phyloP scores from a whole-genome alignment of 805 yeast species.

The Torulaspora maleeae region DNA sequence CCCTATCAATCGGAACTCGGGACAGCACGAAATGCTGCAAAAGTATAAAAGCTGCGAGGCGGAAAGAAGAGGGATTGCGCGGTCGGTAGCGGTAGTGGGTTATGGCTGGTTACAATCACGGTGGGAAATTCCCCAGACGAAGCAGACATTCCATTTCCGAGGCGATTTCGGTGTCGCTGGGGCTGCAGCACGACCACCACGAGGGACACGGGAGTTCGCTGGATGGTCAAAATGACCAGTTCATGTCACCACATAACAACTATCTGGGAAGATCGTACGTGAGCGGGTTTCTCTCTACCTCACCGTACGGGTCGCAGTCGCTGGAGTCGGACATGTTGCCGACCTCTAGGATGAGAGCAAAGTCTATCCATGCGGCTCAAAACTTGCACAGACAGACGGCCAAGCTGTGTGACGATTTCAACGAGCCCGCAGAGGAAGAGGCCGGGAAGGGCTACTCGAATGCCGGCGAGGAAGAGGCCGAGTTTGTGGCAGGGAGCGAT shows the following conservation, averaged over 20 bases:
- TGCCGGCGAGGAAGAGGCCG: background rate
- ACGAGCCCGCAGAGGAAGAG: constrained; percentile 19
- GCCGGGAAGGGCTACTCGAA: constrained; percentile 10
- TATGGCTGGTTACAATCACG: background rate
- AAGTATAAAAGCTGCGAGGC: background rate
- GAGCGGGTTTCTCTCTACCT: constrained; percentile 24
- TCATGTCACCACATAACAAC: constrained; percentile 11
- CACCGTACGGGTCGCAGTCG: constrained; percentile 15
- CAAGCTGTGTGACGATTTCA: constrained; percentile 30
- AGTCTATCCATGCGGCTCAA: constrained; percentile 28
- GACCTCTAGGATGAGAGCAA: constrained; percentile 12
- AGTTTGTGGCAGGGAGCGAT: background rate
- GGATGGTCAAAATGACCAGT: constrained; percentile 4
- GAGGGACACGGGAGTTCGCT: constrained; percentile 2
- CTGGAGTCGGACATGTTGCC: constrained; percentile 13
- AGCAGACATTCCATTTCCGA: constrained; percentile 25
- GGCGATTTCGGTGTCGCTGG: constrained; percentile 32
- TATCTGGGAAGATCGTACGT: constrained; percentile 33
- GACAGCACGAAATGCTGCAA: background rate
- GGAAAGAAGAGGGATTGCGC: background rate
- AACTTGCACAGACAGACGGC: constrained; percentile 35
- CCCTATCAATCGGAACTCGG: background rate
- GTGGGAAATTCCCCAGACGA: constrained; percentile 1
- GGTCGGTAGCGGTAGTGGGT: background rate
- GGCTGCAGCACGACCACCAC: constrained; percentile 21